Percentiles rank a stretch among this genome's conserved stretches.
These are phyloP conservation scores for Thraustochytrium sp. DNA, from an alignment of 352 stramenopile genomes.

Conservation along the genomic window DNA sequence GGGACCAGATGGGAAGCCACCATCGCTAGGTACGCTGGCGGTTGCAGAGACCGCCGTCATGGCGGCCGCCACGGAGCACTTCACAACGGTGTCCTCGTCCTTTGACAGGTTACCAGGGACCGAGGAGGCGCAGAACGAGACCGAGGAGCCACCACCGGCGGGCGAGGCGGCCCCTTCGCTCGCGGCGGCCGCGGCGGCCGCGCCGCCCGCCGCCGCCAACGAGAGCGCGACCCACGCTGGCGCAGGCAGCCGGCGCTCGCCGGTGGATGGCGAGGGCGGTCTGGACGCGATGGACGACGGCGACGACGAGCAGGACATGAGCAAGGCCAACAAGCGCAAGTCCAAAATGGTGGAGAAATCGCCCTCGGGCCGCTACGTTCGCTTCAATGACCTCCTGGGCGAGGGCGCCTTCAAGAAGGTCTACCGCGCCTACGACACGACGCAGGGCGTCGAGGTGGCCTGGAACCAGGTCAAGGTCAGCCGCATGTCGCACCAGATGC, in stretches of 20 bases:
- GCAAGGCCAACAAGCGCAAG: background rate
- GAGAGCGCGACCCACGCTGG: no score
- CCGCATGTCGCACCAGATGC: constrained; percentile 87
- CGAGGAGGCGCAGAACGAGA: background rate
- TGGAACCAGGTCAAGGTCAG: constrained; percentile 97
- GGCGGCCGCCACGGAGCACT: background rate
- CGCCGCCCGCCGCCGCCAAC: background rate
- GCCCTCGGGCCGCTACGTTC: background rate
- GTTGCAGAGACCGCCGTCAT: background rate
- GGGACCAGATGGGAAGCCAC: background rate
- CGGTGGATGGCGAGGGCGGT: no score
- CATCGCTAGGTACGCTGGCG: background rate
- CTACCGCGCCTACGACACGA: constrained; percentile 93
- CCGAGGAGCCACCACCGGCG: background rate
- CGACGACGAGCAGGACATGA: background rate
- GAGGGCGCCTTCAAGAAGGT: constrained; percentile 48
- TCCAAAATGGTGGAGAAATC: constrained; percentile 22
- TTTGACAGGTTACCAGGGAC: background rate
- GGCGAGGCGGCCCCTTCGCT: background rate
- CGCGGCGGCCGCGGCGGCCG: no score
- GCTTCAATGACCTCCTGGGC: constrained; percentile 44
- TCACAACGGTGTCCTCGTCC: background rate
- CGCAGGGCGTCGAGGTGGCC: constrained; percentile 96
- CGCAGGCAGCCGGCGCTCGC: no score
- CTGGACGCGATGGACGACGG: background rate